phyloP scores from a whole-genome alignment of 306 rosid genomes.

The Inga leiocalycina region DNA sequence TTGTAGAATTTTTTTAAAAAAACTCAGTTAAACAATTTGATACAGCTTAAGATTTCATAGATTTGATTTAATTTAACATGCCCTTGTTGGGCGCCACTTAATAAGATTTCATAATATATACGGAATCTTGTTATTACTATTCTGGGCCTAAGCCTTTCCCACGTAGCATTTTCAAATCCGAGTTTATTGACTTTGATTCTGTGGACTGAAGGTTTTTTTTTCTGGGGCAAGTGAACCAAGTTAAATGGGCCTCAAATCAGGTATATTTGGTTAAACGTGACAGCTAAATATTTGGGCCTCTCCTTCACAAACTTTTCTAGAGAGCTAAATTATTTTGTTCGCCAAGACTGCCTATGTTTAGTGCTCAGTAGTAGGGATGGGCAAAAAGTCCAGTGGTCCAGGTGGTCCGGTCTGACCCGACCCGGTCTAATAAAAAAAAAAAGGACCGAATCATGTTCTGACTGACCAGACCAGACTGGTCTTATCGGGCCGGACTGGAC shows the following conservation, averaged over 20 bases:
- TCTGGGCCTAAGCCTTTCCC: not conserved
- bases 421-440: no score
- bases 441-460: no score
- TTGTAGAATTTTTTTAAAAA: not conserved
- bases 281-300: not conserved
- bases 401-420: no score
- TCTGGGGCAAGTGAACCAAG: not conserved
- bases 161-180: no score
- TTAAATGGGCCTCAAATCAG: not conserved
- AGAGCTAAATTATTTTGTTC: no score
- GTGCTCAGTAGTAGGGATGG: no score
- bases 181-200: not conserved
- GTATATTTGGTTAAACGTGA: not conserved
- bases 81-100: no score
- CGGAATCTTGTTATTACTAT: not conserved
- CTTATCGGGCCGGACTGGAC: no score
- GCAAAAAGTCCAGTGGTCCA: no score
- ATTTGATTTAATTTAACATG: no score
- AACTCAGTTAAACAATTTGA: not conserved
- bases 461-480: no score
- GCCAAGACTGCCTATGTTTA: no score
- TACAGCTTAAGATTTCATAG: not conserved
- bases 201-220: not conserved
- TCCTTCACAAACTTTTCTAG: not conserved
- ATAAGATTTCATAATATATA: not conserved